Evolutionary conservation across 352 stramenopile species (phyloP).

Genomic region (Phytophthora syringae): DNA sequence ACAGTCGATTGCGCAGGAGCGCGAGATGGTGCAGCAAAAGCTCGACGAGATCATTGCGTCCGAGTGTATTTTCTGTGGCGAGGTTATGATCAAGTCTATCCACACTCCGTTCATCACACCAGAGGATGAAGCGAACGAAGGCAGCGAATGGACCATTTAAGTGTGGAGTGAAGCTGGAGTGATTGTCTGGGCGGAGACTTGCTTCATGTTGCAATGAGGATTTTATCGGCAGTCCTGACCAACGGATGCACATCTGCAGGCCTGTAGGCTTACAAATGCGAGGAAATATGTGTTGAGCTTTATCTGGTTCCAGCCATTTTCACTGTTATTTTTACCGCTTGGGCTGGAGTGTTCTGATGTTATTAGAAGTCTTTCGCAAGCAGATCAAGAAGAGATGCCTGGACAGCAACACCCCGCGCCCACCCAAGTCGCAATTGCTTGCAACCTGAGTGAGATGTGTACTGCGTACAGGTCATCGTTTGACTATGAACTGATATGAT

Average conservation of each 20-base stretch:
- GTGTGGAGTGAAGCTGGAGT: constrained; percentile 2
- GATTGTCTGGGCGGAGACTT: neutral
- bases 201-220: constrained; percentile 1
- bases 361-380: constrained; percentile 1
- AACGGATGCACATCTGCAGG: too few relatives aligned
- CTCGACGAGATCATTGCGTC: constrained; percentile 94
- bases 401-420: neutral
- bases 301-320: constrained; percentile 5
- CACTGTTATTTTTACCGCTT: constrained; percentile 32
- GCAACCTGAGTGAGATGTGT: constrained; percentile 26
- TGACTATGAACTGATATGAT: neutral
- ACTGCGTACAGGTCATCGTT: too few relatives aligned
- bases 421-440: constrained; percentile 8
- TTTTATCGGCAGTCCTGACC: constrained; percentile 8
- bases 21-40: constrained; percentile 93
- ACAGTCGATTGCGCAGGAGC: constrained; percentile 81
- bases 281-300: constrained; percentile 37
- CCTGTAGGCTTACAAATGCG: constrained; percentile 17
- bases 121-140: constrained; percentile 85
- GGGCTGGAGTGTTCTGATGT: neutral
- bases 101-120: constrained; percentile 91
- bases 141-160: constrained; percentile 88
- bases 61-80: constrained; percentile 95
- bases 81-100: constrained; percentile 97
- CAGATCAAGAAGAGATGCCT: constrained; percentile 11